These are phyloP conservation scores for Lactifluus volemus DNA, from an alignment of 768 basidiomycete species.

Conservation along the genomic window DNA sequence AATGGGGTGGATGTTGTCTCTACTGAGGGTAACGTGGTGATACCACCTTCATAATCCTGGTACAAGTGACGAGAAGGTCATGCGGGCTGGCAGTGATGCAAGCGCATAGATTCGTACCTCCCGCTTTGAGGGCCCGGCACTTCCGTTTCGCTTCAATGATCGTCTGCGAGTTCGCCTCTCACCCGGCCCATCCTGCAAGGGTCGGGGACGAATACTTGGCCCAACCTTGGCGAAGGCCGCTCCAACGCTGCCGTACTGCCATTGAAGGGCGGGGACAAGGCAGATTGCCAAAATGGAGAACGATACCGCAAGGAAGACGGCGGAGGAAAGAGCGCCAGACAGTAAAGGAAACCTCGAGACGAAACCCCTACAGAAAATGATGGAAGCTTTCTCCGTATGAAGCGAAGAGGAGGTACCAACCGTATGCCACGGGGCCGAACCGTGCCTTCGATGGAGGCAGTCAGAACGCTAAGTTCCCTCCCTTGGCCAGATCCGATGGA, in stretches of 20 bases:
- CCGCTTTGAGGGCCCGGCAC: constrained; percentile 1
- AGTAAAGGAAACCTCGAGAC: constrained; percentile 60
- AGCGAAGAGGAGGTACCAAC: constrained; percentile 31
- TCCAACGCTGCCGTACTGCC: constrained; percentile 17
- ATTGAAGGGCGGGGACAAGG: constrained; percentile 27
- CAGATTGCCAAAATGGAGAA: constrained; percentile 27
- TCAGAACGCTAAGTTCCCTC: constrained; percentile 60
- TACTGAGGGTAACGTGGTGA: constrained; percentile 1
- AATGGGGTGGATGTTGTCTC: constrained; percentile 2
- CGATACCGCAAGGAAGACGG: constrained; percentile 29
- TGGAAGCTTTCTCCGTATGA: background rate
- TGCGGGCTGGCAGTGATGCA: background rate
- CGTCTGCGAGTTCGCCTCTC: constrained; percentile 13
- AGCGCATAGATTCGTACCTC: background rate
- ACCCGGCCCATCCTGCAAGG: background rate
- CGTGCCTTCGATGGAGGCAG: constrained; percentile 52
- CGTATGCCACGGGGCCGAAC: constrained; percentile 62
- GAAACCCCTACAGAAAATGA: constrained; percentile 41
- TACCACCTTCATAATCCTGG: constrained; percentile 11
- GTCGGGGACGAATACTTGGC: background rate
- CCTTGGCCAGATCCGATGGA: constrained; percentile 59
- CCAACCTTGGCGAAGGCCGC: background rate
- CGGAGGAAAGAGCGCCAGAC: constrained; percentile 37
- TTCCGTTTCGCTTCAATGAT: constrained; percentile 18
- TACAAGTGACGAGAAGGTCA: background rate